These are phyloP conservation scores for Penicillium alfredii DNA, from an alignment of 495 filamentous ascomycete species.

Conservation along the genomic window DNA sequence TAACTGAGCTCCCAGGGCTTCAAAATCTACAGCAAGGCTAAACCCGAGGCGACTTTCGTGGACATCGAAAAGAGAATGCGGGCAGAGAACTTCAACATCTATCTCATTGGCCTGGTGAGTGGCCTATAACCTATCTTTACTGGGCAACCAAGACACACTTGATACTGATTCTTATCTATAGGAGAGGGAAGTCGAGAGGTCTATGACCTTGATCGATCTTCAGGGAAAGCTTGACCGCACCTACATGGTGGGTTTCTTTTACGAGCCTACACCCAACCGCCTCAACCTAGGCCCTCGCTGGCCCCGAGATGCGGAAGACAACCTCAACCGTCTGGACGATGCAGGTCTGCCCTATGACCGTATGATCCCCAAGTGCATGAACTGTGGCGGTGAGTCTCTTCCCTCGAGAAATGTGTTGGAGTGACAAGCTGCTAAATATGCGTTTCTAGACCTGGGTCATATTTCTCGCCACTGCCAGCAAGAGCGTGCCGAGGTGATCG, in stretches of 20 bases:
- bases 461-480: slow-evolving; percentile 62
- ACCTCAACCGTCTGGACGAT: slow-evolving; percentile 64
- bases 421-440: slow-evolving; percentile 10
- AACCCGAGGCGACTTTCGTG: slow-evolving; percentile 56
- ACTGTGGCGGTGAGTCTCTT: slow-evolving; percentile 53
- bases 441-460: slow-evolving; percentile 65
- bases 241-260: slow-evolving; percentile 67
- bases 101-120: slow-evolving; percentile 66
- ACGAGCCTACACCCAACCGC: slow-evolving; percentile 57
- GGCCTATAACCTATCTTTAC: neutral
- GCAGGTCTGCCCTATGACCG: slow-evolving; percentile 66
- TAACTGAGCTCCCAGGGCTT: slow-evolving; percentile 41
- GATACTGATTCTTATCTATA: slow-evolving; percentile 22
- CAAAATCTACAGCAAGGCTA: slow-evolving; percentile 67
- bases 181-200: slow-evolving; percentile 50
- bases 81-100: slow-evolving; percentile 51
- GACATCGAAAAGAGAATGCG: slow-evolving; percentile 75
- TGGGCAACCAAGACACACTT: neutral
- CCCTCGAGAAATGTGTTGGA: neutral
- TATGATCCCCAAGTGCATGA: slow-evolving; percentile 59
- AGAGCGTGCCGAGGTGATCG: slow-evolving; percentile 37
- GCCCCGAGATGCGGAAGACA: slow-evolving; percentile 62
- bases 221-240: slow-evolving; percentile 74
- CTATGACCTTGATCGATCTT: slow-evolving; percentile 73
- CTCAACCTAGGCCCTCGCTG: slow-evolving; percentile 53